Evolutionary conservation across 1,284 basidiomycete species (phyloP), one percentile per base, ranked within the genome.

Genomic region (Ceratobasidium sp.): DNA sequence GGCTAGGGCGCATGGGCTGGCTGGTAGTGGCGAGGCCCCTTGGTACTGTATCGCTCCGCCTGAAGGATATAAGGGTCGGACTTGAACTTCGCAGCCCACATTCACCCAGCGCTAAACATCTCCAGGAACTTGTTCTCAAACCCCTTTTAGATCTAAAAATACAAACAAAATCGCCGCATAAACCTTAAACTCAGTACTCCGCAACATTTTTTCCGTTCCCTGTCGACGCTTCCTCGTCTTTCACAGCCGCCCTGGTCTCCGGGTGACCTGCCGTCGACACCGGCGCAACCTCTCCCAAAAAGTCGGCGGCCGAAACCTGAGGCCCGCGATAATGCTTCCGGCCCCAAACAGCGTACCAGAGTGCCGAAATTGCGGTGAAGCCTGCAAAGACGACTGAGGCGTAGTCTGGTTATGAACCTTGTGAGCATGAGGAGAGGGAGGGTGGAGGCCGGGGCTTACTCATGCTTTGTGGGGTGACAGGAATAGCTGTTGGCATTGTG

Each of bases 401-500:
- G 75, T 82, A 83, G 79, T 83, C 75, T 76, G 14, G 3, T 49
- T 6, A 34, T 6, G 31, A 58, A 9, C 1, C 13, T 27, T 16
- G 27, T 48, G 31, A 46, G 41, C 22, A 59, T 27, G 22, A 22
- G 31, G 43, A 46, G 13, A 24, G 6, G 54, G 11, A 48, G n/a
- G 54, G 43, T n/a, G 48, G 14, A 14, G 34, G n/a, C n/a, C 22
- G 74, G 2, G 76, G 78, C 75, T 78, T 80, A 74, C 81, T 85
- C 83, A 85, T 85, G 13, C 80, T 82, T 11, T 75, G 65, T 0
- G 82, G 75, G 7, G 81, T 81, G 37, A 83, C 79, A 11, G 81
- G 80, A 31, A 83, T 80, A 6, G 82, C 82, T 1, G 81, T 84
- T 0, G 84, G 84, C 81, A 84, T 83, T 75, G 81, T 83, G 79